Evolutionary conservation across 139 green algal genomes (phyloP).

Genomic region (Nannochloris sp.): DNA sequence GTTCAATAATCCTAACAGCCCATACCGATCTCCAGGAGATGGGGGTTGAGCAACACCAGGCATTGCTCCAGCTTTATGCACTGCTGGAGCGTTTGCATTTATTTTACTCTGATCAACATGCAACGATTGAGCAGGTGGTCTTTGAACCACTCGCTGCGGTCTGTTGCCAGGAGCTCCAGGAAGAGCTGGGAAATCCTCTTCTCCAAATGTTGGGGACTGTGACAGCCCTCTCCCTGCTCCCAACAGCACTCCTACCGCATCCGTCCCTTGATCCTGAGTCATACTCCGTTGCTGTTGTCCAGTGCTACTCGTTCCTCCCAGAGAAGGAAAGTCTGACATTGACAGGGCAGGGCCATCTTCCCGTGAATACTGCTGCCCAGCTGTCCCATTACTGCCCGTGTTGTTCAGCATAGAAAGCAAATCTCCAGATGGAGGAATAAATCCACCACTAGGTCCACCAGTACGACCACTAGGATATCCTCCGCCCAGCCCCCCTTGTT

Average conservation of each 20-base stretch:
- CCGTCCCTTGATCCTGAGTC: background rate
- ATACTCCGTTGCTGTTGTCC: background rate
- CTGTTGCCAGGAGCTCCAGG: constrained; percentile 13
- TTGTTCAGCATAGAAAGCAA: constrained; percentile 42
- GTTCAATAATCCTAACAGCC: constrained; percentile 81
- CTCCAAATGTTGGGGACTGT: constrained; percentile 23
- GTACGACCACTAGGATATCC: background rate
- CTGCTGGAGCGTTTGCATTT: constrained; percentile 7
- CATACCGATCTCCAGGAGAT: constrained; percentile 63
- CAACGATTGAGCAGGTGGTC: constrained; percentile 9
- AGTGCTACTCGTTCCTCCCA: constrained; percentile 8
- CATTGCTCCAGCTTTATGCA: background rate
- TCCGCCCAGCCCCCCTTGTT: background rate
- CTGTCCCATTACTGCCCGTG: constrained; percentile 8
- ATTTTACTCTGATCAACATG: background rate
- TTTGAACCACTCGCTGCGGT: constrained; percentile 13
- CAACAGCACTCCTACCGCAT: constrained; percentile 30
- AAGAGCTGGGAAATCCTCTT: constrained; percentile 69
- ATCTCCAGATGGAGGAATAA: constrained; percentile 30
- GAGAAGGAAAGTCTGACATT: constrained; percentile 49
- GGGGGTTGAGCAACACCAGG: constrained; percentile 1
- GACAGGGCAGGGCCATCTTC: constrained; percentile 39
- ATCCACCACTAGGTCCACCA: background rate
- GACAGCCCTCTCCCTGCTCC: constrained; percentile 15
- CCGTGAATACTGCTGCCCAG: constrained; percentile 10